These are phyloP conservation scores for Ceratobasidium sp. DNA, from an alignment of 1,284 basidiomycete genomes.

Conservation along the genomic window DNA sequence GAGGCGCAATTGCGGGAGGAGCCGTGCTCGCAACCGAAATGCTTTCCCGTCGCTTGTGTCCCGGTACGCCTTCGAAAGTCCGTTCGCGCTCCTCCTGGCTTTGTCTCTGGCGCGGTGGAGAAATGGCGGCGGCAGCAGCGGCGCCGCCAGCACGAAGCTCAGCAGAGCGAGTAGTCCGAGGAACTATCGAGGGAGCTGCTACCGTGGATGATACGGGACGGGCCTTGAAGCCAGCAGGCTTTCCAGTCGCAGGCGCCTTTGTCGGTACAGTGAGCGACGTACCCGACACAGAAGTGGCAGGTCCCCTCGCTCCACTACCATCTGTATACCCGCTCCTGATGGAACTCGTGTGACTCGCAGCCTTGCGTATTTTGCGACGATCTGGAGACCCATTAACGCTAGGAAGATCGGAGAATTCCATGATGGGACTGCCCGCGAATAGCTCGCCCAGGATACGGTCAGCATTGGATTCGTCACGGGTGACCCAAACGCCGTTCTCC, in stretches of 20 bases:
- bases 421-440: slow-evolving; percentile 38
- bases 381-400: slow-evolving; percentile 81
- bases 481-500: slow-evolving; percentile 77
- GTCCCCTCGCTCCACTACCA: slow-evolving; percentile 49
- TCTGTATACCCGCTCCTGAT: slow-evolving; percentile 44
- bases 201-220: slow-evolving; percentile 73
- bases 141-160: slow-evolving; percentile 68
- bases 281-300: slow-evolving; percentile 61
- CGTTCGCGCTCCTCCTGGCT: slow-evolving; percentile 45
- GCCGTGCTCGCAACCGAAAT: slow-evolving; percentile 79
- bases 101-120: slow-evolving; percentile 34
- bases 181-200: slow-evolving; percentile 72
- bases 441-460: slow-evolving; percentile 72
- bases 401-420: slow-evolving; percentile 64
- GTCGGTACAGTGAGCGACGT: slow-evolving; percentile 52
- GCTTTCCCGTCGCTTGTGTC: slow-evolving; percentile 52
- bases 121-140: slow-evolving; percentile 56
- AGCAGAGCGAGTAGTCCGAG: slow-evolving; percentile 70
- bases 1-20: slow-evolving; percentile 73
- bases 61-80: slow-evolving; percentile 49
- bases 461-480: slow-evolving; percentile 68
- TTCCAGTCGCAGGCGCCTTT: slow-evolving; percentile 55
- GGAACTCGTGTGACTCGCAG: slow-evolving; percentile 41
- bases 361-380: slow-evolving; percentile 62
- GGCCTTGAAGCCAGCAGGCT: slow-evolving; percentile 72